Evolutionary conservation across 441 rosid species (phyloP).

Genomic region (Aleurites moluccanus): DNA sequence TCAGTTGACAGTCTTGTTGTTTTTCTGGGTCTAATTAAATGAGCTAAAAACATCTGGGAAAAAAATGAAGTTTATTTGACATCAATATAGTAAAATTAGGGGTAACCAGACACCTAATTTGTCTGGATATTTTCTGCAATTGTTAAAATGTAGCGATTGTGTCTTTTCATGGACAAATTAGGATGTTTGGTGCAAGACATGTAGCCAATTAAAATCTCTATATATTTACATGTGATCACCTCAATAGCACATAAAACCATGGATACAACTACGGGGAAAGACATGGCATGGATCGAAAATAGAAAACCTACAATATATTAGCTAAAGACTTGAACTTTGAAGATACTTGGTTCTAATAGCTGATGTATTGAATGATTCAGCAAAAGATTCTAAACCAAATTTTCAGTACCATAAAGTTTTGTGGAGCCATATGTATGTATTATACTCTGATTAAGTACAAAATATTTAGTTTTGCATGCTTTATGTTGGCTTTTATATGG

Average conservation of each 20-base stretch:
- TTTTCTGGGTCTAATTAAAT: background rate
- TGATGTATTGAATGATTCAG: background rate
- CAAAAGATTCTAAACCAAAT: background rate
- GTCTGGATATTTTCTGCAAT: background rate
- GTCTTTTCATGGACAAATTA: background rate
- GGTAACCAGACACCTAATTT: background rate
- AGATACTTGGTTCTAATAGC: background rate
- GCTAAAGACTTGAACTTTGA: background rate
- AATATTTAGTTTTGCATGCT: no score
- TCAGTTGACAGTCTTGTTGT: background rate
- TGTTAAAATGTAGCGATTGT: background rate
- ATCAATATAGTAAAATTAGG: background rate
- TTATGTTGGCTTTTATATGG: background rate
- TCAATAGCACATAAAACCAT: background rate
- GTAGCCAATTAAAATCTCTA: background rate
- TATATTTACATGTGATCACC: background rate
- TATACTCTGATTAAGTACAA: no score
- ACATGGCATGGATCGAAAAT: background rate
- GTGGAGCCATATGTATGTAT: no score
- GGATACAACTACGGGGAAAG: no score
- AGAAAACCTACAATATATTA: no score
- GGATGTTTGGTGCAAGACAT: background rate
- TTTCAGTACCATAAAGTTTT: no score
- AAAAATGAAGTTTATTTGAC: no score
- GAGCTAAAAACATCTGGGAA: background rate